Conservation (phyloP, 192 early-diverging fungal genomes). For the Mortierella antarctica region DNA sequence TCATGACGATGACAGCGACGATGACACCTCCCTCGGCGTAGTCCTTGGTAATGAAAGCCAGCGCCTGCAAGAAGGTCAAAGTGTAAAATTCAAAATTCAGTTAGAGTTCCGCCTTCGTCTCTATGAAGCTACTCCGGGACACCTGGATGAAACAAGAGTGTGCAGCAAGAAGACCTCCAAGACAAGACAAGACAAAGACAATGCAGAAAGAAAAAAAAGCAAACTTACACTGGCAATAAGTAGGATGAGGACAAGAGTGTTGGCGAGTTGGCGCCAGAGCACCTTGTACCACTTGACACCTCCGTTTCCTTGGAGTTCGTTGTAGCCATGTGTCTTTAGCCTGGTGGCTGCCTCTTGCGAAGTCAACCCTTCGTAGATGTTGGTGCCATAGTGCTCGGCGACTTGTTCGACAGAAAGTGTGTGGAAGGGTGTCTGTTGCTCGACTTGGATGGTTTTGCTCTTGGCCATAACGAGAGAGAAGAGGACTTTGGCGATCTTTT, state of each 20-base stretch:
- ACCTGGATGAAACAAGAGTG: background rate
- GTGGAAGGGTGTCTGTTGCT: constrained; percentile 10
- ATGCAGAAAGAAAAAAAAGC: background rate
- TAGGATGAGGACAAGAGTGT: constrained; percentile 73
- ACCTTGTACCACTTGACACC: constrained; percentile 73
- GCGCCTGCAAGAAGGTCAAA: constrained; percentile 24
- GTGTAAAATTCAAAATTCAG: background rate
- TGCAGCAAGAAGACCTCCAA: too few species aligned
- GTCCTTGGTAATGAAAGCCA: constrained; percentile 75
- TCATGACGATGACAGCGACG: constrained; percentile 80
- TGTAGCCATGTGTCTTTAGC: constrained; percentile 58
- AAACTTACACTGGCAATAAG: constrained; percentile 64
- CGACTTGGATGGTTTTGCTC: constrained; percentile 9
- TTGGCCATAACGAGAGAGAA: constrained; percentile 6
- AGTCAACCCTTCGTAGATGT: constrained; percentile 55
- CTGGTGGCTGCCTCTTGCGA: constrained; percentile 60
- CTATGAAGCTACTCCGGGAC: background rate
- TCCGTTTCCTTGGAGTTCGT: constrained; percentile 76
- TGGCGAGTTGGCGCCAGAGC: constrained; percentile 71
- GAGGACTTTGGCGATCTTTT: background rate
- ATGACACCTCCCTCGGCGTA: constrained; percentile 83
- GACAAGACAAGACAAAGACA: background rate
- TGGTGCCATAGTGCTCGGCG: constrained; percentile 26
- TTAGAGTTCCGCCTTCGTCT: background rate
- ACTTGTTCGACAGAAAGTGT: constrained; percentile 1